These are phyloP conservation scores for Fusarium sp. DNA, from an alignment of 2,329 filamentous ascomycete genomes.

Conservation along the genomic window DNA sequence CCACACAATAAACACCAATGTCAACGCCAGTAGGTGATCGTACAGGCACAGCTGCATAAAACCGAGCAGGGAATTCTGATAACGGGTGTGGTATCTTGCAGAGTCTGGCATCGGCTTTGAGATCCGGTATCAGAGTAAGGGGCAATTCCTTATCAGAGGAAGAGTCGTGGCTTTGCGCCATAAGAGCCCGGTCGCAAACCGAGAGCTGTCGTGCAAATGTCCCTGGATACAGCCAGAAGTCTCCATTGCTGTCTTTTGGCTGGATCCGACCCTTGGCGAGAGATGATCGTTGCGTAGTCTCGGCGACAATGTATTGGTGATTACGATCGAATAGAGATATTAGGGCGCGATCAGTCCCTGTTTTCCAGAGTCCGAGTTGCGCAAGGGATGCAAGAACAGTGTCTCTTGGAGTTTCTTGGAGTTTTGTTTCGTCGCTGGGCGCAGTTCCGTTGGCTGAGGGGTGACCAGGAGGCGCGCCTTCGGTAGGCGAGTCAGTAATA, in stretches of 20 bases:
- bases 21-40: conserved; percentile 53
- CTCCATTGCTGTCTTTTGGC: conserved; percentile 11
- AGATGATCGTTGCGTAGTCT: conserved; percentile 55
- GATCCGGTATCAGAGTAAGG: conserved; percentile 51
- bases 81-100: conserved; percentile 37
- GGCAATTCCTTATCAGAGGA: conserved; percentile 39
- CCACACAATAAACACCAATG: conserved; percentile 55
- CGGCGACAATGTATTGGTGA: conserved; percentile 62
- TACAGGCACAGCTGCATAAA: conserved; percentile 57
- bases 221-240: conserved; percentile 44
- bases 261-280: conserved; percentile 49
- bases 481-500: conserved; percentile 12
- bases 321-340: conserved; percentile 63
- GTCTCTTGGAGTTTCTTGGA: conserved; percentile 41
- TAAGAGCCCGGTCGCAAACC: conserved; percentile 46
- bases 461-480: conserved; percentile 8
- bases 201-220: conserved; percentile 45
- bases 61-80: conserved; percentile 41
- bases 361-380: conserved; percentile 59
- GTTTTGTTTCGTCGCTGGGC: neutral
- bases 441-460: neutral
- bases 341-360: conserved; percentile 56
- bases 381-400: conserved; percentile 60
- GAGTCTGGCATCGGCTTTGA: conserved; percentile 48
- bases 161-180: neutral